Base-by-base conservation (phyloP, 73 alveolate species). In the Symbiodinium pilosum region DNA sequence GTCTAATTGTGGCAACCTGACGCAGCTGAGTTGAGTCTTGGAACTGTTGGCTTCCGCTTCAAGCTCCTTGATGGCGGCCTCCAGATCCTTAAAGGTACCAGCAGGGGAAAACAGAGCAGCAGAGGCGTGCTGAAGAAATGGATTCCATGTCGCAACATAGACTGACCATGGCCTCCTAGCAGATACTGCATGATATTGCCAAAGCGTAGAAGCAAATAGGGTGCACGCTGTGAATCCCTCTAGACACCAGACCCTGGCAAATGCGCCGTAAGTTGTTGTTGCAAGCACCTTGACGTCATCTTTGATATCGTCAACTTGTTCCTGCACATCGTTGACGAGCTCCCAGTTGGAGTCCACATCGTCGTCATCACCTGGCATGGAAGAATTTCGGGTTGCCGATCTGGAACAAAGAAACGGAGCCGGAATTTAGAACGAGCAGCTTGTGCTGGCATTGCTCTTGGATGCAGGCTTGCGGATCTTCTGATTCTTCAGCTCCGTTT, bases 381-480 rank as follows among this genome's bases (percentile, higher is more conserved):
- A 9, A 14, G 21, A 47, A 47, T 47, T n/a, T n/a, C n/a, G n/a
- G n/a, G n/a, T n/a, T n/a, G n/a, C n/a, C n/a, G n/a, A n/a, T 14
- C 59, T 47, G 59, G 14, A 47, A 47, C 59, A 47, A 14, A 47
- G 59, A 6, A 47, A 14, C 59, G 14, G 14, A 47, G 14, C 6
- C 59, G 59, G 14, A 47, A 6, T 64, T 32, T 36, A 26, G 77
- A 64, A 24, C 40, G 77, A 64, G 77, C 77, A 36, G 36, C 77
- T 64, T 64, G 77, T 64, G 77, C 77, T 64, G 77, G 28, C 38
- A 16, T 64, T 64, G 40, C 77, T 64, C 77, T 64, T 64, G 77
- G 77, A 64, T 26, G 77, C 38, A 1, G 77, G 4, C 41, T 64
- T 64, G 2, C 32, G 77, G 12, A 2, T 36, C 28, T 64, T 32